These are phyloP conservation scores for Arabis hirsuta DNA, from an alignment of 345 rosid genomes.

Conservation along the genomic window DNA sequence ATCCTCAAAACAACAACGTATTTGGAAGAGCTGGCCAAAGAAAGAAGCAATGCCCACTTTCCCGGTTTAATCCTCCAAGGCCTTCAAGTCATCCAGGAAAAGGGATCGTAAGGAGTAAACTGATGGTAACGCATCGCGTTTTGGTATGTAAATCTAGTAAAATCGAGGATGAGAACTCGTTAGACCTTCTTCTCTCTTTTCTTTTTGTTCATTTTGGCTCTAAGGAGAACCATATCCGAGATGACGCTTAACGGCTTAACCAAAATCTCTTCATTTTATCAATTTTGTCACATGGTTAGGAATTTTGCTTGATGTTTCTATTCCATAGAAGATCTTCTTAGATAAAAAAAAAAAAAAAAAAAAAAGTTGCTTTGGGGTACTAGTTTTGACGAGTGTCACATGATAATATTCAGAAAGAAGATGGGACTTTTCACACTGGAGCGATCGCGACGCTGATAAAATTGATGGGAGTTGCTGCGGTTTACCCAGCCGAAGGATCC, in stretches of 20 bases:
- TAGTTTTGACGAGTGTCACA: too few species aligned
- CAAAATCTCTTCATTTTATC: too few species aligned
- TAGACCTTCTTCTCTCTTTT: too few species aligned
- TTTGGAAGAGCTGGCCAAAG: background rate
- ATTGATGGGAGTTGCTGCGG: background rate
- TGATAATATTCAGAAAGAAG: constrained; percentile 2
- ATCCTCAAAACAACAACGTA: background rate
- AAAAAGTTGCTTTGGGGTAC: too few species aligned
- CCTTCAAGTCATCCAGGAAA: constrained; percentile 10
- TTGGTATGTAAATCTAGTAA: background rate
- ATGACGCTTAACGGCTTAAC: too few species aligned
- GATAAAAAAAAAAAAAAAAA: too few species aligned
- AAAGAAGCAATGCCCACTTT: background rate
- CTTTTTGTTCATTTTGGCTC: too few species aligned
- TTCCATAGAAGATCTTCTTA: too few species aligned
- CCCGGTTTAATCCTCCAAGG: constrained; percentile 3
- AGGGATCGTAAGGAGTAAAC: background rate
- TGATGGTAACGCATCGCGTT: background rate
- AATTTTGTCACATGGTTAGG: too few species aligned
- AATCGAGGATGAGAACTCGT: too few species aligned
- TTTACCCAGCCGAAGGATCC: background rate
- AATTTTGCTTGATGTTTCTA: too few species aligned
- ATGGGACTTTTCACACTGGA: background rate
- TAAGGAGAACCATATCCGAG: too few species aligned
- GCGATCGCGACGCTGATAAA: constrained; percentile 2